Percentiles rank a stretch among this genome's conserved stretches.
Evolutionary conservation across 2,329 filamentous ascomycete species (phyloP).

Genomic region (Periconia sp.): DNA sequence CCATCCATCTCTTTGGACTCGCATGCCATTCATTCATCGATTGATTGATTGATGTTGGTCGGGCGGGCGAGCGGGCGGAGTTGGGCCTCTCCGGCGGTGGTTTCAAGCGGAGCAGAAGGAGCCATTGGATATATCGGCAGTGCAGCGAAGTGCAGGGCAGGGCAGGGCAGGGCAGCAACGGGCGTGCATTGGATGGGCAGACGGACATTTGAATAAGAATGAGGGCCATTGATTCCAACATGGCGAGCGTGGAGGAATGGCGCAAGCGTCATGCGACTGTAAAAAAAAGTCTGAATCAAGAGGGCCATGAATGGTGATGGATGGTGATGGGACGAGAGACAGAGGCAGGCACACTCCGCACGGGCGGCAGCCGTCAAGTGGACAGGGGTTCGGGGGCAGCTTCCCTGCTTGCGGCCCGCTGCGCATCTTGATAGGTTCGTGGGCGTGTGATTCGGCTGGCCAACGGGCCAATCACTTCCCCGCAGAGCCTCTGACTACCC

Average conservation of each 20-base stretch:
- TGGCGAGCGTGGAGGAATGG: constrained; percentile 7
- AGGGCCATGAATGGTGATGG: no score
- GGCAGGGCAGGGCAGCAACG: neutral
- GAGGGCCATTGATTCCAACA: no score
- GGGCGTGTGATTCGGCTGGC: constrained; percentile 27
- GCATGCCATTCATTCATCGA: no score
- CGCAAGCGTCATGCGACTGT: constrained; percentile 15
- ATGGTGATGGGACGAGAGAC: no score
- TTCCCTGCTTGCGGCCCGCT: constrained; percentile 29
- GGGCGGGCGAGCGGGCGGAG: constrained; percentile 1
- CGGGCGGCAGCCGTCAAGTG: neutral
- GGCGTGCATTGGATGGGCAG: neutral
- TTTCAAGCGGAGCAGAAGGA: neutral
- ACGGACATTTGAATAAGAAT: neutral
- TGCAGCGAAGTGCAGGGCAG: neutral
- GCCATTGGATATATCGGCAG: neutral
- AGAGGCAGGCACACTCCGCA: no score
- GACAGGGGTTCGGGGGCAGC: neutral
- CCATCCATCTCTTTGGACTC: no score
- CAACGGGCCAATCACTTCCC: constrained; percentile 18
- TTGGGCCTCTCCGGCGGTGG: neutral
- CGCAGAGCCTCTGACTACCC: constrained; percentile 12
- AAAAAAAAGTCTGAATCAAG: neutral
- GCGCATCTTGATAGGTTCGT: constrained; percentile 22
- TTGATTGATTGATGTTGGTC: no score